These are phyloP conservation scores for Neopestalotiopsis rosae DNA, from an alignment of 2,329 filamentous ascomycete genomes.

Conservation along the genomic window DNA sequence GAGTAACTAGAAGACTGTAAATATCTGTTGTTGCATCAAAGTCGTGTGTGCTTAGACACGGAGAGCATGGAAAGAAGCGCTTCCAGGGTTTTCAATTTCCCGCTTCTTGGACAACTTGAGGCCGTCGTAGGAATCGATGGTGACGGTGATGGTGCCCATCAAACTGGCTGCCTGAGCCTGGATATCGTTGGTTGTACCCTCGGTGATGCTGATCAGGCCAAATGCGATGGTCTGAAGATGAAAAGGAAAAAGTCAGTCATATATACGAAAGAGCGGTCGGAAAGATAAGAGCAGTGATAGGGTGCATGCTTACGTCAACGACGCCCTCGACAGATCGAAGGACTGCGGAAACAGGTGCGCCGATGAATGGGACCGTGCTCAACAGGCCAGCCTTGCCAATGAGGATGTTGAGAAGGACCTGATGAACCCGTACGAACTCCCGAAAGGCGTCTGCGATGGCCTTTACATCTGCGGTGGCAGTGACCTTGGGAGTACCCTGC, in stretches of 20 bases:
- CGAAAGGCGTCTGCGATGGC: conserved; percentile 34
- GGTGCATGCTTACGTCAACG: conserved; percentile 33
- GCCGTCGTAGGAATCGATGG: background rate
- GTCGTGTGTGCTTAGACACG: too few species aligned
- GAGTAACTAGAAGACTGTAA: too few species aligned
- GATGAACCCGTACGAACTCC: conserved; percentile 36
- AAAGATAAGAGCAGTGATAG: too few species aligned
- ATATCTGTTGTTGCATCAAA: too few species aligned
- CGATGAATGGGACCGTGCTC: conserved; percentile 32
- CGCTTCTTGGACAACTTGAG: background rate
- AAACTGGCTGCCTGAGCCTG: too few species aligned
- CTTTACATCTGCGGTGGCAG: conserved; percentile 22
- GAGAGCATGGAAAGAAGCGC: too few species aligned
- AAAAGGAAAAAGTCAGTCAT: too few species aligned
- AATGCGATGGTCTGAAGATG: conserved; percentile 29
- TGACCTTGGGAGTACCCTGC: conserved; percentile 22
- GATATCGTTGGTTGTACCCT: background rate
- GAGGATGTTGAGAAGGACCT: conserved; percentile 38
- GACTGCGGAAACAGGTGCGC: conserved; percentile 30
- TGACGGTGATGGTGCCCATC: background rate
- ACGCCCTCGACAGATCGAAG: conserved; percentile 31
- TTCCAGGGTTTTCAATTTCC: too few species aligned
- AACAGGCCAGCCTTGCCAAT: conserved; percentile 41
- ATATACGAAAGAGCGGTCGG: too few species aligned
- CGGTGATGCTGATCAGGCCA: conserved; percentile 23